A percentile compares a stretch with the other conserved stretches of the same genome.
Evolutionary conservation across 2,329 filamentous ascomycete species (phyloP).

Genomic region (Fusarium paranaense): DNA sequence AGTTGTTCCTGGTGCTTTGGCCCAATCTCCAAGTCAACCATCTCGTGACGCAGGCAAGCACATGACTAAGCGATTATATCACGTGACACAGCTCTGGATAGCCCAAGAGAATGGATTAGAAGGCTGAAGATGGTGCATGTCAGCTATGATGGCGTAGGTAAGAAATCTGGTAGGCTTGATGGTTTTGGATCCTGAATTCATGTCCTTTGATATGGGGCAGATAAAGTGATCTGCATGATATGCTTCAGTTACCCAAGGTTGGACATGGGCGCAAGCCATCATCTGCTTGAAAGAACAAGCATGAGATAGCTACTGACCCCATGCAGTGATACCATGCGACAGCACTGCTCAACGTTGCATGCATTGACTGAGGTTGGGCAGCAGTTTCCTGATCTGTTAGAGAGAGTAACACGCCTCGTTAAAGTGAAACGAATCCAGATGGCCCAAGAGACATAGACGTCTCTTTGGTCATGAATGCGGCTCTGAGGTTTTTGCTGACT

Average conservation of each 20-base stretch:
- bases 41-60: conserved; percentile 26
- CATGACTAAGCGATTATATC: conserved; percentile 40
- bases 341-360: conserved; percentile 33
- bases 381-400: conserved; percentile 15
- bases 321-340: conserved; percentile 3
- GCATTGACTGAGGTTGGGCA: not conserved
- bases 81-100: conserved; percentile 14
- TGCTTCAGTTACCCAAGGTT: not conserved
- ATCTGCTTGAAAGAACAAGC: not conserved
- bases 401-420: conserved; percentile 21
- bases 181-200: not conserved
- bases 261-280: not conserved
- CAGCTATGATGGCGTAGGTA: not conserved
- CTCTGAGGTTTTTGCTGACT: conserved; percentile 13
- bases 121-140: not conserved
- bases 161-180: not conserved
- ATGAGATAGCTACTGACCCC: not conserved
- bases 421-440: conserved; percentile 29
- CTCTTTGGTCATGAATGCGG: not conserved
- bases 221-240: not conserved
- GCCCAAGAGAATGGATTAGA: not conserved
- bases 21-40: conserved; percentile 34
- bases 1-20: conserved; percentile 23
- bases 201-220: not conserved
- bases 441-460: conserved; percentile 12